Evolutionary conservation across 106 monocot genomes (phyloP).

Genomic region (Phalaenopsis equestris): DNA sequence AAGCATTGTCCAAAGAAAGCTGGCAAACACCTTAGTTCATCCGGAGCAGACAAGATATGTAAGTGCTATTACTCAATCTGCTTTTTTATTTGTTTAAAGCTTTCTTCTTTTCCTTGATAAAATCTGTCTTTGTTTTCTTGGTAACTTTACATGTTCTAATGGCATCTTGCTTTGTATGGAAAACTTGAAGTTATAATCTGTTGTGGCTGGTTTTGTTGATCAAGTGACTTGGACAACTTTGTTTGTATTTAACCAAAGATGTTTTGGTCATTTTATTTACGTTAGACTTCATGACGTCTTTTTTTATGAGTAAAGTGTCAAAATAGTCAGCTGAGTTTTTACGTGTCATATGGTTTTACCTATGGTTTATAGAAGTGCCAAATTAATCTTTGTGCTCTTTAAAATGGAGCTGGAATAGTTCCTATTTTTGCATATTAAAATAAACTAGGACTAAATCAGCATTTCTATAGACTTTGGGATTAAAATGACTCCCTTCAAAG

Average conservation of each 20-base stretch:
- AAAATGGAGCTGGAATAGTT: too few relatives aligned
- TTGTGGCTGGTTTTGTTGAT: too few relatives aligned
- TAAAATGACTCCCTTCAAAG: too few relatives aligned
- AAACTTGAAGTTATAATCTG: too few relatives aligned
- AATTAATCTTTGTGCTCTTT: too few relatives aligned
- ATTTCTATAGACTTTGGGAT: too few relatives aligned
- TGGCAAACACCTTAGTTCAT: constrained; percentile 18
- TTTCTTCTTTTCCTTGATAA: neutral
- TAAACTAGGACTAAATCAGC: too few relatives aligned
- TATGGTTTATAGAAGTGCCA: too few relatives aligned
- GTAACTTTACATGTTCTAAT: neutral
- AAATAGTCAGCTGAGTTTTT: too few relatives aligned
- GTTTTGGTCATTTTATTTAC: neutral
- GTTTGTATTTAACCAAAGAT: neutral
- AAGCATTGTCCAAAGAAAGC: constrained; percentile 88
- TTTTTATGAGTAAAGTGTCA: too few relatives aligned
- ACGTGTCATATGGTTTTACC: too few relatives aligned
- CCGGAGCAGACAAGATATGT: constrained; percentile 28
- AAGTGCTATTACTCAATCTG: constrained; percentile 15
- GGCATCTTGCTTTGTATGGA: neutral
- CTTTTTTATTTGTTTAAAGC: neutral
- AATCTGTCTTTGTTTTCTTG: neutral
- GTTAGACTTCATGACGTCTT: neutral
- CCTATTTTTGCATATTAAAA: too few relatives aligned
- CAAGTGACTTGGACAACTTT: neutral